Conservation (phyloP, 2,329 filamentous ascomycete species). For the Trichoderma guizhouense region DNA sequence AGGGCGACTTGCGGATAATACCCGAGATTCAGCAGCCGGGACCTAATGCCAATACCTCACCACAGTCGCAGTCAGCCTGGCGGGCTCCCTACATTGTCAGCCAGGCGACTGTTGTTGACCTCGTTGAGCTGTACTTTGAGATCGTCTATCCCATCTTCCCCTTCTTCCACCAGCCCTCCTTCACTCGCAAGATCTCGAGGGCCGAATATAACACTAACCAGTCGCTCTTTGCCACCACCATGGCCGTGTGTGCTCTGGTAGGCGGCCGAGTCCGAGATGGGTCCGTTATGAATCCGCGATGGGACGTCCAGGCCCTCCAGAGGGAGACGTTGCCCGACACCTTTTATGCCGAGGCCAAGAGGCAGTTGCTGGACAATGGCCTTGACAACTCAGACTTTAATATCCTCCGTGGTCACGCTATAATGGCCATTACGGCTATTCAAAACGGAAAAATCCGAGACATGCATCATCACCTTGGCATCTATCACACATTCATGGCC, state of each 20-base stretch:
- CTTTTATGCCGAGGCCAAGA: constrained; percentile 24
- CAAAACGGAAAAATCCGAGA: constrained; percentile 48
- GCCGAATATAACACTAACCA: constrained; percentile 42
- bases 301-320: constrained; percentile 35
- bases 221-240: constrained; percentile 46
- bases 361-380: constrained; percentile 18
- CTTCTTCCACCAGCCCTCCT: constrained; percentile 47
- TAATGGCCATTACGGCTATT: constrained; percentile 49
- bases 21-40: constrained; percentile 1
- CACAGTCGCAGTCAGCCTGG: constrained; percentile 8
- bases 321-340: constrained; percentile 20
- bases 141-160: constrained; percentile 54
- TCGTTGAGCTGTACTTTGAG: constrained; percentile 50
- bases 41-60: not conserved
- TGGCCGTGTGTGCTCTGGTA: constrained; percentile 50
- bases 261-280: constrained; percentile 49
- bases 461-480: constrained; percentile 50
- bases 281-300: constrained; percentile 38
- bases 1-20: constrained; percentile 6
- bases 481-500: constrained; percentile 47
- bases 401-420: constrained; percentile 31
- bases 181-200: constrained; percentile 37
- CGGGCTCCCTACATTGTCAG: constrained; percentile 20
- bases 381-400: constrained; percentile 16
- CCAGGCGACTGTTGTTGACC: constrained; percentile 33